phyloP scores from a whole-genome alignment of 2,329 filamentous ascomycete species.

The Exserohilum turcica region DNA sequence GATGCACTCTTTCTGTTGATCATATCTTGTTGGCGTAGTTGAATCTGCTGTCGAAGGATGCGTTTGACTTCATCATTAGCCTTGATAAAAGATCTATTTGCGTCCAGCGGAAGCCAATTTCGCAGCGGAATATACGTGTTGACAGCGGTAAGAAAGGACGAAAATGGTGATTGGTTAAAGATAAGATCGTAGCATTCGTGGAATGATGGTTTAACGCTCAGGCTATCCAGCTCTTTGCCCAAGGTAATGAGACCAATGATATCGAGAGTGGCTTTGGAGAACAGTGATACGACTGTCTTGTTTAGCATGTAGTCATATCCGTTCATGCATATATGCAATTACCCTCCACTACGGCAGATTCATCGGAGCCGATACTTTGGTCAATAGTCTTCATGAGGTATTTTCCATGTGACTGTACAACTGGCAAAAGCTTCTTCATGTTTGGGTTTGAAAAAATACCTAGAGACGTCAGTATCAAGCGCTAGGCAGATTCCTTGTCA shows the following conservation, averaged over 20 bases:
- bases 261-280: constrained; percentile 34
- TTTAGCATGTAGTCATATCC: background rate
- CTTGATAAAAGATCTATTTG: constrained; percentile 48
- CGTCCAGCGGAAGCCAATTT: constrained; percentile 47
- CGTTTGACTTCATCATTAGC: constrained; percentile 43
- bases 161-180: constrained; percentile 23
- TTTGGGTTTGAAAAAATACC: no score
- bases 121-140: constrained; percentile 31
- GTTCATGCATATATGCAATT: no score
- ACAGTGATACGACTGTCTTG: constrained; percentile 15
- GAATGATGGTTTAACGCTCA: constrained; percentile 18
- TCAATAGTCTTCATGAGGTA: no score
- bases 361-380: no score
- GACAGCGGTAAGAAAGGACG: constrained; percentile 20
- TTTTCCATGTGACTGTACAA: no score
- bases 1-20: constrained; percentile 14
- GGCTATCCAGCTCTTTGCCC: constrained; percentile 35
- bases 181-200: constrained; percentile 26
- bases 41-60: constrained; percentile 43
- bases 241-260: constrained; percentile 35
- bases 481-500: no score
- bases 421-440: no score
- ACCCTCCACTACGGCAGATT: no score
- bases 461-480: no score
- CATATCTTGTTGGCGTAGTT: constrained; percentile 31